These are phyloP conservation scores for Paraconiothyrium brasiliense DNA, from an alignment of 2,329 filamentous ascomycete species.

Conservation along the genomic window DNA sequence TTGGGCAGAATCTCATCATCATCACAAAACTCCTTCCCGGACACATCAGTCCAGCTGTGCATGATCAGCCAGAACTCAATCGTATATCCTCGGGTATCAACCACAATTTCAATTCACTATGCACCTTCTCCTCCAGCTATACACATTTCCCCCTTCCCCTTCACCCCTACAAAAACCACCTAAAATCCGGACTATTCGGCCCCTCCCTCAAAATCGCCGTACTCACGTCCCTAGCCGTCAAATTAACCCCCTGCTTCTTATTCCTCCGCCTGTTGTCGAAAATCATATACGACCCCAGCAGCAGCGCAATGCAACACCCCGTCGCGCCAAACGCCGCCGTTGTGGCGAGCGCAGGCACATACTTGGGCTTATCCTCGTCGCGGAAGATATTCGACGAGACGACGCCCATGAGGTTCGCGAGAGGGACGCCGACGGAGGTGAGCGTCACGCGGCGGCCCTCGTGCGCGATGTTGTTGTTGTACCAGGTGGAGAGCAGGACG, in stretches of 20 bases:
- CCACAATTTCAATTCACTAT: no score
- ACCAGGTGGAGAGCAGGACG: conserved; percentile 74
- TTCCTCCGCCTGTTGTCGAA: conserved; percentile 71
- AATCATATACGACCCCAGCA: conserved; percentile 71
- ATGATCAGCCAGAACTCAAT: no score
- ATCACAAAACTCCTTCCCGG: no score
- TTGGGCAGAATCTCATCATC: no score
- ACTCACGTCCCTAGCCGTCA: conserved; percentile 62
- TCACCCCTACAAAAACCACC: conserved; percentile 51
- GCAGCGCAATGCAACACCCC: conserved; percentile 64
- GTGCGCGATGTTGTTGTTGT: conserved; percentile 84
- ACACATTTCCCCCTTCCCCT: background rate
- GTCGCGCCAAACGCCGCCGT: conserved; percentile 70
- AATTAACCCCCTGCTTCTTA: conserved; percentile 61
- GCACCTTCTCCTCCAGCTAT: background rate
- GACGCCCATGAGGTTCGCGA: conserved; percentile 80
- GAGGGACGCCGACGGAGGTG: conserved; percentile 76
- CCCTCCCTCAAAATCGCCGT: conserved; percentile 58
- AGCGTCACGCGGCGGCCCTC: conserved; percentile 76
- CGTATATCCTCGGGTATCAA: no score
- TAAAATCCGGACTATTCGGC: conserved; percentile 54
- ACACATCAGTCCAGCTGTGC: no score
- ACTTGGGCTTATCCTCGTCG: conserved; percentile 70
- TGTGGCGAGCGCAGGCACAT: conserved; percentile 71
- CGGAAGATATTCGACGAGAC: conserved; percentile 75